Percentiles rank a stretch among this genome's conserved stretches.
Evolutionary conservation across 148 eudicot species (phyloP).

Genomic region (Rhododendron williamsianum): DNA sequence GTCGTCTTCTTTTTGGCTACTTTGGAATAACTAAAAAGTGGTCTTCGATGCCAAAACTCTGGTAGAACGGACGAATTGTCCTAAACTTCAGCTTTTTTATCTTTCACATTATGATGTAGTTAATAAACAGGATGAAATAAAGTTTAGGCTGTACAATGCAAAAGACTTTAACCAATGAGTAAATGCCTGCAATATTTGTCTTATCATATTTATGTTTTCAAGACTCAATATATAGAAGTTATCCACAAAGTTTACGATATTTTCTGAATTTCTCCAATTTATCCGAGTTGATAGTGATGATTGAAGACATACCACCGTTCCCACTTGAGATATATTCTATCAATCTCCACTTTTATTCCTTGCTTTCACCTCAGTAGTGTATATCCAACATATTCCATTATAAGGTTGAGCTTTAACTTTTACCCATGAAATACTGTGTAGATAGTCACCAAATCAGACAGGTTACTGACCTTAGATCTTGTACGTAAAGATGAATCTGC

Average conservation of each 20-base stretch:
- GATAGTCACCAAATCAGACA: constrained; percentile 61
- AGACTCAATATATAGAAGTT: neutral
- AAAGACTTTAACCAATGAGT: neutral
- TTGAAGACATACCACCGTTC: neutral
- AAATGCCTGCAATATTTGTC: neutral
- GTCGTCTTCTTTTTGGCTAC: neutral
- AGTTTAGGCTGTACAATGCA: neutral
- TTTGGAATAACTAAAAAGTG: neutral
- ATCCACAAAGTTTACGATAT: neutral
- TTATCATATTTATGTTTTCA: neutral
- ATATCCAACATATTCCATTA: neutral
- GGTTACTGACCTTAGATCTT: constrained; percentile 60
- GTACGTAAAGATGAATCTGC: constrained; percentile 37
- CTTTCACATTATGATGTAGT: neutral
- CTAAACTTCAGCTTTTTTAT: neutral
- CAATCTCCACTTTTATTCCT: neutral
- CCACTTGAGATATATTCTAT: neutral
- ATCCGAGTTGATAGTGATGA: neutral
- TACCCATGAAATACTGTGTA: constrained; percentile 28
- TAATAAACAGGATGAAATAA: neutral
- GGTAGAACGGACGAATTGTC: neutral
- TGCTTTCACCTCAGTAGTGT: neutral
- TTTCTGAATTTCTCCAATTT: neutral
- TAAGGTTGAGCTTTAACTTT: constrained; percentile 9
- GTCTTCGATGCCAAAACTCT: neutral